phyloP scores from a whole-genome alignment of 805 yeast genomes.

The Ogataea populi-albae region DNA sequence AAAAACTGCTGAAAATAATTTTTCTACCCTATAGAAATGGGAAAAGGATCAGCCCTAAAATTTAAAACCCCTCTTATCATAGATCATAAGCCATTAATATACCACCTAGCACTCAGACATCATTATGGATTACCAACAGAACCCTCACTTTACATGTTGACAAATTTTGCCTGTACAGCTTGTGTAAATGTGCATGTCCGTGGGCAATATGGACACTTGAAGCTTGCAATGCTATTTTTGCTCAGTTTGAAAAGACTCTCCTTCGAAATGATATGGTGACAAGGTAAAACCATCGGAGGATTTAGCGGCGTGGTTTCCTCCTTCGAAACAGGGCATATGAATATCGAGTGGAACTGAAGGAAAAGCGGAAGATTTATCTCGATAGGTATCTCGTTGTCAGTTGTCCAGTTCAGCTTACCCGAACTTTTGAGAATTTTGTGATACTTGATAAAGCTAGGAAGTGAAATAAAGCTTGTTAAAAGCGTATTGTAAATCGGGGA shows the following conservation, averaged over 20 bases:
- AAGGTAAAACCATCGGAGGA: conserved; percentile 47
- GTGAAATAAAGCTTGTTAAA: conserved; percentile 50
- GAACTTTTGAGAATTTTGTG: conserved; percentile 36
- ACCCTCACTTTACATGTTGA: conserved; percentile 32
- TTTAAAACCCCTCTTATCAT: too few species aligned
- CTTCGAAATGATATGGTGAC: conserved; percentile 53
- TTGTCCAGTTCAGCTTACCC: conserved; percentile 50
- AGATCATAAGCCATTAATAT: too few species aligned
- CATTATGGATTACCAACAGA: too few species aligned
- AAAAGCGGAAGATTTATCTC: conserved; percentile 53
- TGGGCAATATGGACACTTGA: conserved; percentile 77
- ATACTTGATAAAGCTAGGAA: conserved; percentile 52
- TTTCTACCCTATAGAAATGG: too few species aligned
- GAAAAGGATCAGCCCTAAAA: too few species aligned
- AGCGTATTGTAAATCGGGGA: conserved; percentile 51
- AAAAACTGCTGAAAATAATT: too few species aligned
- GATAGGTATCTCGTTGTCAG: conserved; percentile 58
- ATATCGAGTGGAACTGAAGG: conserved; percentile 59
- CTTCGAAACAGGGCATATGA: conserved; percentile 69
- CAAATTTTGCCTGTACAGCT: conserved; percentile 45
- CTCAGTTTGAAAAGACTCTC: conserved; percentile 49
- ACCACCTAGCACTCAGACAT: too few species aligned
- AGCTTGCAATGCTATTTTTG: conserved; percentile 36
- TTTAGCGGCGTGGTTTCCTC: conserved; percentile 58
- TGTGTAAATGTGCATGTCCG: conserved; percentile 39